phyloP scores from a whole-genome alignment of 495 filamentous ascomycete species.

The Neurospora sp. region DNA sequence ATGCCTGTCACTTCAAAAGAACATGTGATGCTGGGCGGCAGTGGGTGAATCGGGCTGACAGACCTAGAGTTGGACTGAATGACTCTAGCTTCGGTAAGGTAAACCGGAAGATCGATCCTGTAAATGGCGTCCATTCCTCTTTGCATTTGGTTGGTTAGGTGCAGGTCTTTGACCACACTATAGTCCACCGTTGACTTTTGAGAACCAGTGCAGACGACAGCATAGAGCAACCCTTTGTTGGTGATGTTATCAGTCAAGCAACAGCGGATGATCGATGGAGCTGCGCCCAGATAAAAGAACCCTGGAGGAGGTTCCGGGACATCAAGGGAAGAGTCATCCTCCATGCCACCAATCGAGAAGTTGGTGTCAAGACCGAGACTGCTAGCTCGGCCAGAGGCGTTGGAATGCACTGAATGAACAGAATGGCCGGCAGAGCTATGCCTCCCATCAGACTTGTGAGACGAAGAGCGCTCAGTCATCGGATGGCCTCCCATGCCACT shows the following conservation, averaged over 20 bases:
- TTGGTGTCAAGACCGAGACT: slow-evolving; percentile 72
- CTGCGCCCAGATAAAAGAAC: slow-evolving; percentile 70
- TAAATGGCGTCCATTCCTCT: slow-evolving; percentile 49
- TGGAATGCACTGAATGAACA: slow-evolving; percentile 54
- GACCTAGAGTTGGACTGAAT: slow-evolving; percentile 63
- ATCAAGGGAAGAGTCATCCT: slow-evolving; percentile 54
- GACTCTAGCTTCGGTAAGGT: slow-evolving; percentile 82
- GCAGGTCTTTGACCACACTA: slow-evolving; percentile 60
- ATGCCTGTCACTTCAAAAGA: slow-evolving; percentile 61
- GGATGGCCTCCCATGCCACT: slow-evolving; percentile 49
- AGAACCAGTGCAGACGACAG: slow-evolving; percentile 84
- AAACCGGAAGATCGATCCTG: slow-evolving; percentile 68
- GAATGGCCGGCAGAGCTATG: slow-evolving; percentile 86
- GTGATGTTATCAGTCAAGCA: slow-evolving; percentile 85
- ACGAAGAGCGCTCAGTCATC: slow-evolving; percentile 79
- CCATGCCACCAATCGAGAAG: slow-evolving; percentile 51
- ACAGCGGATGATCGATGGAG: slow-evolving; percentile 89
- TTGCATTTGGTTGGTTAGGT: slow-evolving; percentile 55
- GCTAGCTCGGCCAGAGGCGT: slow-evolving; percentile 64
- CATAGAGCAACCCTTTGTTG: slow-evolving; percentile 77
- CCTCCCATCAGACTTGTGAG: slow-evolving; percentile 93
- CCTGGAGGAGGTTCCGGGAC: slow-evolving; percentile 68
- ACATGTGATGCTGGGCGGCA: slow-evolving; percentile 61
- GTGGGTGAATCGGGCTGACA: slow-evolving; percentile 62
- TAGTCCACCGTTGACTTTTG: slow-evolving; percentile 70